Evolutionary conservation across 176 grass and related monocot species (phyloP).

Genomic region (Neostapfia colusana): DNA sequence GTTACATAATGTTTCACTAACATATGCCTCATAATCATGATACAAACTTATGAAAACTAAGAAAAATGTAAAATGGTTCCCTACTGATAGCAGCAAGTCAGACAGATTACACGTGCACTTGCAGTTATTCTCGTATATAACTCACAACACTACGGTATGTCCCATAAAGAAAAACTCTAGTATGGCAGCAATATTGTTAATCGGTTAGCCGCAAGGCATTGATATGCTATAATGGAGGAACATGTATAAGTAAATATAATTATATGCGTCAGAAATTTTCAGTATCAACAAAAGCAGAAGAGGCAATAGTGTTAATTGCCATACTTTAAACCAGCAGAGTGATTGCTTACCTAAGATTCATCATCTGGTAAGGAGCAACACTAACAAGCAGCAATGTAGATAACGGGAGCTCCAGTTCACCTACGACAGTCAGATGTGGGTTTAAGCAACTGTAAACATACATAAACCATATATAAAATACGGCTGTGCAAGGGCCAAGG

Average conservation of each 20-base stretch:
- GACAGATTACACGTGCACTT: neutral
- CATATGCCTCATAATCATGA: neutral
- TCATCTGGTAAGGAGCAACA: slow-evolving; percentile 65
- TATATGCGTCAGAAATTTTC: neutral
- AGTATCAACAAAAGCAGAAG: neutral
- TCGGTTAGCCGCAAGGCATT: neutral
- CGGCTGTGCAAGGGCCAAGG: neutral
- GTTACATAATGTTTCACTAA: neutral
- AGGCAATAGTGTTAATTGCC: neutral
- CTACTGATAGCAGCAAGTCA: neutral
- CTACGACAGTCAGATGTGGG: slow-evolving; percentile 36
- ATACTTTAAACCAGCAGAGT: neutral
- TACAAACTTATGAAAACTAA: slow-evolving; percentile 1
- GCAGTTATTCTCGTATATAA: neutral
- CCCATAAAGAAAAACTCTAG: neutral
- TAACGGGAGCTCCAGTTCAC: slow-evolving; percentile 79
- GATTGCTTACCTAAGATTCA: slow-evolving; percentile 62
- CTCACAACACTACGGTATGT: neutral
- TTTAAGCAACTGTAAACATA: slow-evolving; percentile 29
- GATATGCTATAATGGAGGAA: neutral
- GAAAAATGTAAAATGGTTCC: neutral
- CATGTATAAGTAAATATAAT: neutral
- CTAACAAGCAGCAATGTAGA: slow-evolving; percentile 73
- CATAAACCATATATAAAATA: slow-evolving; percentile 13
- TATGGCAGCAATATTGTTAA: neutral